phyloP scores from a whole-genome alignment of 352 stramenopile genomes.

The Globisporangium irregulare region DNA sequence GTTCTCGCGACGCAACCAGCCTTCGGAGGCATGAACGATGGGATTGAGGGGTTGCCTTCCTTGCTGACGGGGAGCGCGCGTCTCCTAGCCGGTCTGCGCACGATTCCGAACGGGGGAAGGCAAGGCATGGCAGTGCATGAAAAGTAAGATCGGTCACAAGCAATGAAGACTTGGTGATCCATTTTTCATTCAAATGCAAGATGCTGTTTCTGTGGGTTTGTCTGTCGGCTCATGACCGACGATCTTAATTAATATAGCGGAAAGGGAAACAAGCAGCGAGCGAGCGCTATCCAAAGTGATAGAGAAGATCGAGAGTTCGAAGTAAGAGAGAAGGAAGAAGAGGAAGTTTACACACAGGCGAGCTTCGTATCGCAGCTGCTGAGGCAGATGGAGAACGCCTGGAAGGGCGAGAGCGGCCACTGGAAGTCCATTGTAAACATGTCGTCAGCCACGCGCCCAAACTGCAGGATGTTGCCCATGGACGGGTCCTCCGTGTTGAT shows the following conservation, averaged over 20 bases:
- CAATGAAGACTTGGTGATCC: neutral
- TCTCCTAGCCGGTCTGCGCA: too few species aligned
- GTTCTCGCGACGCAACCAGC: too few species aligned
- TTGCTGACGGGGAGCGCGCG: too few species aligned
- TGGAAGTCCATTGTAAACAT: slow-evolving; percentile 92
- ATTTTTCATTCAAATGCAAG: neutral
- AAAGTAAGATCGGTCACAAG: neutral
- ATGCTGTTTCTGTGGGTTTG: neutral
- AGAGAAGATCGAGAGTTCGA: neutral
- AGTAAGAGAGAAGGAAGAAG: neutral
- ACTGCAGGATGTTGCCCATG: slow-evolving; percentile 88
- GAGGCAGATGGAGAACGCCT: slow-evolving; percentile 87
- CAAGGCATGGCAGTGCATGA: too few species aligned
- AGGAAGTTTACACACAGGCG: slow-evolving; percentile 62
- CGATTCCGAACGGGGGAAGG: too few species aligned
- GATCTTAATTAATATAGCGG: slow-evolving; percentile 3
- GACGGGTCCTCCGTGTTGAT: slow-evolving; percentile 80
- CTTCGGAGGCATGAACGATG: neutral
- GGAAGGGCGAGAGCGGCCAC: slow-evolving; percentile 84
- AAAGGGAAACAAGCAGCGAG: neutral
- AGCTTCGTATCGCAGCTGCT: slow-evolving; percentile 89
- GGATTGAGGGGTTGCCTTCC: too few species aligned
- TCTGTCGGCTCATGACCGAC: neutral
- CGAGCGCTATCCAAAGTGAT: neutral
- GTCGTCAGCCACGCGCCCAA: slow-evolving; percentile 86